These are phyloP conservation scores for Gyrodon lividus DNA, from an alignment of 768 basidiomycete genomes.

Conservation along the genomic window DNA sequence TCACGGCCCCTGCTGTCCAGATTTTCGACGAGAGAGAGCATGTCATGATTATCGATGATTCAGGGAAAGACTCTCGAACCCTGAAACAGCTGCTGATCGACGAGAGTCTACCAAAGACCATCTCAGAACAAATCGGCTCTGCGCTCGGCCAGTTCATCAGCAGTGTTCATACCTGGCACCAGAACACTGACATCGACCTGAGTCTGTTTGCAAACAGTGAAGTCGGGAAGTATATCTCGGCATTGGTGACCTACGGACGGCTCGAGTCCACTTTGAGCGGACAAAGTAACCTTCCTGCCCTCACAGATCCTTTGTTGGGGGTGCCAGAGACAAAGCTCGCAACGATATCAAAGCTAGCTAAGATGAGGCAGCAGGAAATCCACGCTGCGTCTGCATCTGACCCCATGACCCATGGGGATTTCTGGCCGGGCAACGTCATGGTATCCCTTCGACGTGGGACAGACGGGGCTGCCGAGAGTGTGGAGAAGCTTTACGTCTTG, in stretches of 20 bases:
- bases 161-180: conserved; percentile 48
- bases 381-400: conserved; percentile 26
- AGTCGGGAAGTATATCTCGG: conserved; percentile 41
- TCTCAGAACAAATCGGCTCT: conserved; percentile 46
- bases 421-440: conserved; percentile 72
- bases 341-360: conserved; percentile 33
- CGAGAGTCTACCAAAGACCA: conserved; percentile 26
- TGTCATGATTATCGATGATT: conserved; percentile 64
- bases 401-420: conserved; percentile 50
- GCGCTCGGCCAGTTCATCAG: conserved; percentile 58
- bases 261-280: conserved; percentile 41
- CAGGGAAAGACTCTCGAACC: conserved; percentile 37
- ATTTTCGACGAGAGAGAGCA: conserved; percentile 47
- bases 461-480: conserved; percentile 21
- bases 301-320: conserved; percentile 42
- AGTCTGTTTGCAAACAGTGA: conserved; percentile 40
- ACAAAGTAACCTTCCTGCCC: conserved; percentile 29
- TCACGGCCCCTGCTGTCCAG: conserved; percentile 50
- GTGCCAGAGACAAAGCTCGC: conserved; percentile 38
- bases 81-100: conserved; percentile 43
- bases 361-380: conserved; percentile 32
- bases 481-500: conserved; percentile 47
- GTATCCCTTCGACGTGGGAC: conserved; percentile 35
- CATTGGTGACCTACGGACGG: conserved; percentile 44
- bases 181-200: conserved; percentile 27